These are phyloP conservation scores for Xylariales sp. DNA, from an alignment of 2,329 filamentous ascomycete genomes.

Conservation along the genomic window DNA sequence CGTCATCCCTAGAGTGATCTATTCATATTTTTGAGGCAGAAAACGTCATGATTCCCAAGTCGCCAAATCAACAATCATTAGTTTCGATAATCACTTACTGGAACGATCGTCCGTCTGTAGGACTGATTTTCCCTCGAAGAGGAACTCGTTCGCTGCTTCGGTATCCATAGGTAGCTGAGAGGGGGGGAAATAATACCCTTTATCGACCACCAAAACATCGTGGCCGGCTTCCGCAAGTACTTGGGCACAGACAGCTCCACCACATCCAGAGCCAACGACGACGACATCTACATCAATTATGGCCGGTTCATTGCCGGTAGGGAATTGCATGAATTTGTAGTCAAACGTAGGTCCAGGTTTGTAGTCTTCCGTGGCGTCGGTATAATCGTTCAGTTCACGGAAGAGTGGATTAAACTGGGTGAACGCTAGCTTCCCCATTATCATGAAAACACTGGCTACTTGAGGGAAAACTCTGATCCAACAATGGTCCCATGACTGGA, in stretches of 20 bases:
- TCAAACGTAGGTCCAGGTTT: slow-evolving; percentile 62
- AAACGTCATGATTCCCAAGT: neutral
- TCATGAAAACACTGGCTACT: slow-evolving; percentile 53
- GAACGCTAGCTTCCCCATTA: slow-evolving; percentile 59
- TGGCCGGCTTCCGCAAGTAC: slow-evolving; percentile 65
- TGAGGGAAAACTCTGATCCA: slow-evolving; percentile 65
- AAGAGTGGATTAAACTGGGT: slow-evolving; percentile 67
- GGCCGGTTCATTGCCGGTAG: slow-evolving; percentile 58
- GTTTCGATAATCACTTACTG: slow-evolving; percentile 26
- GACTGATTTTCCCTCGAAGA: slow-evolving; percentile 70
- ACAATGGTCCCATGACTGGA: slow-evolving; percentile 71
- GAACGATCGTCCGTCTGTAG: slow-evolving; percentile 60
- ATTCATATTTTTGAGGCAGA: neutral
- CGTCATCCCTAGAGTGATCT: neutral
- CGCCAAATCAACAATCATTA: neutral
- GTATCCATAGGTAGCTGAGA: slow-evolving; percentile 74
- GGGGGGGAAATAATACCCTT: slow-evolving; percentile 73
- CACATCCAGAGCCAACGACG: slow-evolving; percentile 78
- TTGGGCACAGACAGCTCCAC: slow-evolving; percentile 75
- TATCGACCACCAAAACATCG: slow-evolving; percentile 75
- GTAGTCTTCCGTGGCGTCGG: slow-evolving; percentile 64
- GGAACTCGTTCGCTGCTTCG: slow-evolving; percentile 61
- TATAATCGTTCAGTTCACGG: slow-evolving; percentile 66
- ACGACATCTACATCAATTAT: slow-evolving; percentile 80
- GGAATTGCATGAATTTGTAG: slow-evolving; percentile 72